phyloP scores from a whole-genome alignment of 495 filamentous ascomycete genomes.

The Hypoxylon rickii region DNA sequence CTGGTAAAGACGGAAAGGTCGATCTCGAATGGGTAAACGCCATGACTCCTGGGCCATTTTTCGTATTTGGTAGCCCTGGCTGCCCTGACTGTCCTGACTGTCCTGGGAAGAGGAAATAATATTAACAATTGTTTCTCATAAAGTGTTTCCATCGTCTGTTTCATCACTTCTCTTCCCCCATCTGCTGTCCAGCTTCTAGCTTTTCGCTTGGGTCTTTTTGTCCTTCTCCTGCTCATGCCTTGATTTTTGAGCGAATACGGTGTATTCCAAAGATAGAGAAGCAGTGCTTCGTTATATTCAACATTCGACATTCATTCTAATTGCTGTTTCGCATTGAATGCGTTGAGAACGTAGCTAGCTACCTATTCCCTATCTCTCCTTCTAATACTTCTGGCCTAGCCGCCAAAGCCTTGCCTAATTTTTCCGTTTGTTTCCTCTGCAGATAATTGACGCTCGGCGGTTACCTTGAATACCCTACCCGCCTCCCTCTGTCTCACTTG shows the following conservation, averaged over 20 bases:
- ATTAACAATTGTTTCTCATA: constrained; percentile 19
- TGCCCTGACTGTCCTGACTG: no score
- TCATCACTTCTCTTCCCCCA: background rate
- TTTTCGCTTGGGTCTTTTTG: no score
- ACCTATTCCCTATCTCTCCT: no score
- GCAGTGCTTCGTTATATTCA: constrained; percentile 29
- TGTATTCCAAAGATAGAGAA: constrained; percentile 24
- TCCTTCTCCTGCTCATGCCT: no score
- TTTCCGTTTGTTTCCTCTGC: constrained; percentile 16
- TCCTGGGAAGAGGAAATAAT: constrained; percentile 4
- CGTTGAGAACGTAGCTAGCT: constrained; percentile 4
- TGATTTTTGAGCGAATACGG: constrained; percentile 2
- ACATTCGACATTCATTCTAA: constrained; percentile 4
- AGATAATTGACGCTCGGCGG: constrained; percentile 11
- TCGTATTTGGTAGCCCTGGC: no score
- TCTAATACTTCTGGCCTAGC: no score
- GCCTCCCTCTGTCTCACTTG: constrained; percentile 9
- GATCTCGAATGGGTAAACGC: constrained; percentile 16
- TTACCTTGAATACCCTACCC: constrained; percentile 4
- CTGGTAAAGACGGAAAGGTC: constrained; percentile 15
- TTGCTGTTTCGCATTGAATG: constrained; percentile 27
- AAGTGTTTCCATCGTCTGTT: constrained; percentile 17
- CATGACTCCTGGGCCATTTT: constrained; percentile 11
- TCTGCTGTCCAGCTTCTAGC: constrained; percentile 1
- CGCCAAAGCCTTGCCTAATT: constrained; percentile 1